phyloP scores from a whole-genome alignment of 2,329 filamentous ascomycete species.

The Aspergillus ibericus region DNA sequence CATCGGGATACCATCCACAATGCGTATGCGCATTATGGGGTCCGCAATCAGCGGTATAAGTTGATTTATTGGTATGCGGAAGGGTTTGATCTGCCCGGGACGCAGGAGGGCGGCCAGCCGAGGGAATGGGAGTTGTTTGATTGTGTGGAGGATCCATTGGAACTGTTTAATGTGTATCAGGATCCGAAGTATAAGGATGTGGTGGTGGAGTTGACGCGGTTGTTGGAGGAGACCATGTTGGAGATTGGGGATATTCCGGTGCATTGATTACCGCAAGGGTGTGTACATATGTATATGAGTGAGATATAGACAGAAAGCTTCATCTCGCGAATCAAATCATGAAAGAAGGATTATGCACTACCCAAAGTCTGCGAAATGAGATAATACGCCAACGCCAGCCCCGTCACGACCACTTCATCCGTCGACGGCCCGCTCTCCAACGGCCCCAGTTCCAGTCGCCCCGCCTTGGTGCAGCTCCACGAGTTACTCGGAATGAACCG shows the following conservation, averaged over 20 bases:
- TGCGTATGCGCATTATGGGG: slow-evolving; percentile 54
- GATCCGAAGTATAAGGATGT: slow-evolving; percentile 41
- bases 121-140: slow-evolving; percentile 59
- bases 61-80: slow-evolving; percentile 60
- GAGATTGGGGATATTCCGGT: slow-evolving; percentile 49
- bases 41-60: slow-evolving; percentile 55
- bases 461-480: no score
- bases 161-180: slow-evolving; percentile 50
- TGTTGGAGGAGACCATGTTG: slow-evolving; percentile 53
- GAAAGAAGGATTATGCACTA: no score
- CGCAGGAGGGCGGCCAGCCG: slow-evolving; percentile 38
- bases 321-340: no score
- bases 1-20: slow-evolving; percentile 53
- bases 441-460: no score
- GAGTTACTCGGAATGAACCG: no score
- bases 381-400: no score
- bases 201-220: slow-evolving; percentile 42
- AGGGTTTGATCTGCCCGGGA: slow-evolving; percentile 47
- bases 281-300: background rate
- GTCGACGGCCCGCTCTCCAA: no score
- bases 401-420: no score
- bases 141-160: slow-evolving; percentile 52
- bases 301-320: no score
- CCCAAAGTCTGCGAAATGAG: no score
- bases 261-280: slow-evolving; percentile 3